Evolutionary conservation across 2,329 filamentous ascomycete species (phyloP), one percentile per base, ranked within the genome.

Genomic region (Xylaria sp.): DNA sequence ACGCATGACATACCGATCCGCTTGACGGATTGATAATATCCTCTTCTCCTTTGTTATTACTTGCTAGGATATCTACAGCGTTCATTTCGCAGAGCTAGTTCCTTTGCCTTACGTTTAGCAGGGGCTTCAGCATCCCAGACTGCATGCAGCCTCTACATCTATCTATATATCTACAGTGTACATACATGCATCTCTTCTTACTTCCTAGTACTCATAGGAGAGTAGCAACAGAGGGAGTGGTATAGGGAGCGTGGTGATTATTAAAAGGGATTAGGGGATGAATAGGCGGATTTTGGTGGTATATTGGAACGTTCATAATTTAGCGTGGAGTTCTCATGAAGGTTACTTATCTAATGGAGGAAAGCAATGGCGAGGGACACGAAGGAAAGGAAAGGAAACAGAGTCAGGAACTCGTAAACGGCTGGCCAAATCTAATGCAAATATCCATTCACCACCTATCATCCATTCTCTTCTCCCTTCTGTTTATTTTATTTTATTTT

Each of bases 1-100:
- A 81, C 10, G 81, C 78, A 34, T 84, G 69, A 78, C 57, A 23
- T 15, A 28, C 15, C 25, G 48, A 13, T 51, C 23, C 5, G 28
- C n/a, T 28, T 6, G 12, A n/a, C 18, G 41, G 18, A 15, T 44
- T 44, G 41, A 44, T 39, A 15, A 9, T 25, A 34, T 59, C 20
- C 20, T 31, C 28, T 59, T 20, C 0, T 59, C 20, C 12, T 39
- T 44, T 46, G 41, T 46, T 46, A n/a, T 46, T 46, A 18, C 12
- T 41, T 65, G 18, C 2, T 37, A 7, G 6, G 34, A 10, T 8
- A 37, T 46, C 41, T n/a, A 18, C 13, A 5, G 18, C 18, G 18
- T 46, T 5, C 48, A 63, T 67, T 66, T 13, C 41, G 9, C 28
- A 44, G 20, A 41, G n/a, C 4, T 18, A 48, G 25, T 46, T 15